phyloP scores from a whole-genome alignment of 768 basidiomycete species.

The Amanita subjunquillea region DNA sequence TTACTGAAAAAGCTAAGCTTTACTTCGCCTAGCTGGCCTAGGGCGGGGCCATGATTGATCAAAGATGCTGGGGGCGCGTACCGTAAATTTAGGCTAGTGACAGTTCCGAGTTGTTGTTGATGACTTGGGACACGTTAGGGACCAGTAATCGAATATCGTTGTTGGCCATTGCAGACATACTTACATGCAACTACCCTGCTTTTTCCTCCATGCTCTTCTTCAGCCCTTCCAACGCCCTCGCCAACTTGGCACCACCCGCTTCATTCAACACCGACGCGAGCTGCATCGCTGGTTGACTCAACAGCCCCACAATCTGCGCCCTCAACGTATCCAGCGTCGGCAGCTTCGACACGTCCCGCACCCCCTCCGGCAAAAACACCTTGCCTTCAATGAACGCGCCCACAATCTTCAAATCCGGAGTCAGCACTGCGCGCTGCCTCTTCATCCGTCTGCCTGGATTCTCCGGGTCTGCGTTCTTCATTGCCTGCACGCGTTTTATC shows the following conservation, averaged over 20 bases:
- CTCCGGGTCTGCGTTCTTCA: slow-evolving; percentile 52
- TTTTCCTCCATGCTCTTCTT: slow-evolving; percentile 55
- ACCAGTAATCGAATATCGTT: no score
- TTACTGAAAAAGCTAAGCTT: no score
- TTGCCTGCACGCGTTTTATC: slow-evolving; percentile 35
- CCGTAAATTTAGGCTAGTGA: no score
- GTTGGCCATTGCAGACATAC: no score
- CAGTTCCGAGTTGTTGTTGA: no score
- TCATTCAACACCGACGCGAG: slow-evolving; percentile 61
- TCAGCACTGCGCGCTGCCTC: slow-evolving; percentile 36
- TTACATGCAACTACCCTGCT: neutral
- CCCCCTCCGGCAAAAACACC: slow-evolving; percentile 45
- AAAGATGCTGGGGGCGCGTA: no score
- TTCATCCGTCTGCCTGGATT: slow-evolving; percentile 41
- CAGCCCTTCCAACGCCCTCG: slow-evolving; percentile 68
- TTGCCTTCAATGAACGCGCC: slow-evolving; percentile 75
- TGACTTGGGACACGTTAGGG: no score
- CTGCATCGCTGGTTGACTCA: slow-evolving; percentile 67
- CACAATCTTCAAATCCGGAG: slow-evolving; percentile 62
- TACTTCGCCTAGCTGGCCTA: no score
- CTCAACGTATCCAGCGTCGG: slow-evolving; percentile 71
- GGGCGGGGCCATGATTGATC: no score
- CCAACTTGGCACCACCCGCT: slow-evolving; percentile 54
- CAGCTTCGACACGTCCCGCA: slow-evolving; percentile 59
- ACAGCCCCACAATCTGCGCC: slow-evolving; percentile 76